Evolutionary conservation across 768 basidiomycete genomes (phyloP), one percentile per base, ranked within the genome.

Genomic region (Trametes sanguinea): DNA sequence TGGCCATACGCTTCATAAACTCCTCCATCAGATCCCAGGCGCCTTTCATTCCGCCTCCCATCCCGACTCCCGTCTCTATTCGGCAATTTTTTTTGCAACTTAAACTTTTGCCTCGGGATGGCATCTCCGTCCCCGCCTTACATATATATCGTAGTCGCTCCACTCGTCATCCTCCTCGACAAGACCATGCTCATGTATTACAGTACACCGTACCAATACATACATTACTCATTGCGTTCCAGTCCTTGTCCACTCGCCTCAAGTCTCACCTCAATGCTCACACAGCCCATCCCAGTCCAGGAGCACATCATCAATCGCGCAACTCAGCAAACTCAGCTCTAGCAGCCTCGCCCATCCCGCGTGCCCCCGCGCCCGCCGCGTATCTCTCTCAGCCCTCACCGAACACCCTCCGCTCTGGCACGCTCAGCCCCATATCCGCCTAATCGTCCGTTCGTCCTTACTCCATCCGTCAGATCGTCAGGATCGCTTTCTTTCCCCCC

Each of bases 401-500:
- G 40, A 39, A 39, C 42, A 39, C 53, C 44, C 11, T 53, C 50
- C 32, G 43, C 50, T 40, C 46, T 42, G 48, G 56, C 57, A 46
- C 40, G 50, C n/a, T 57, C 37, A 35, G 35, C 17, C 46, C 57
- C 62, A 58, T 58, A 54, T 58, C 62, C 56, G 61, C 44, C 33
- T 52, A 55, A 57, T 62, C 61, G 40, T 52, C 50, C 40, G 17
- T 44, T 62, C 61, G 40, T 52, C 50, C 40, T 32, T 44, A 42
- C 63, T 60, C 37, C 43, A 52, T 57, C 40, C 33, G 58, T 51
- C 54, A 33, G 63, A 64, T 64, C 63, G 63, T 64, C 63, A 37
- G 42, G 33, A 64, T 52, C 40, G 37, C 48, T 30, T 32, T 33
- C 22, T 47, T 55, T 39, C 62, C 53, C 54, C 51, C 35, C 9